Percentiles rank a stretch among this genome's conserved stretches.
Conservation (phyloP, 352 stramenopile genomes). For the Pythium periplocum region DNA sequence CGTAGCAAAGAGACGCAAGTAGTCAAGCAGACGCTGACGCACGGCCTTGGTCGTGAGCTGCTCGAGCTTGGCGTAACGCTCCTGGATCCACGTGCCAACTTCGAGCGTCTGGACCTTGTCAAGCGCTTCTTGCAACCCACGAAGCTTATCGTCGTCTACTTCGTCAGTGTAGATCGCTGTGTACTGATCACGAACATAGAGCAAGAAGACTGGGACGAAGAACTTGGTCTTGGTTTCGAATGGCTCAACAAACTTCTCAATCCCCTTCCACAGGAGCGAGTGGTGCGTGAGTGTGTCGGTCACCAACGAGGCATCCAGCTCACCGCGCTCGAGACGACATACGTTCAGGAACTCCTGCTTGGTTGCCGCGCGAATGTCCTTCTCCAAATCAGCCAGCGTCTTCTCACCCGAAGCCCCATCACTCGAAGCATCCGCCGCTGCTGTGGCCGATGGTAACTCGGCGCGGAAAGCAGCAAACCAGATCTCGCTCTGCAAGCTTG, state of each 20-base stretch:
- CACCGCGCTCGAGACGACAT: constrained; percentile 50
- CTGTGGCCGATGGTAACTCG: constrained; percentile 7
- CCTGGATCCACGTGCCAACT: constrained; percentile 16
- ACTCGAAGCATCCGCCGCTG: not conserved
- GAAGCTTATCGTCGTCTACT: constrained; percentile 31
- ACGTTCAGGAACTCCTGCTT: constrained; percentile 38
- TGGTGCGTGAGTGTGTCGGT: constrained; percentile 76
- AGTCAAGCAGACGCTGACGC: constrained; percentile 73
- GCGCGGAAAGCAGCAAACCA: constrained; percentile 28
- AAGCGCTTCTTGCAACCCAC: constrained; percentile 44
- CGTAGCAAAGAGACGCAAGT: constrained; percentile 71
- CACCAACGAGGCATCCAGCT: constrained; percentile 32
- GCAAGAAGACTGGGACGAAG: constrained; percentile 79
- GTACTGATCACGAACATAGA: constrained; percentile 83
- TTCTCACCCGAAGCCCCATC: not conserved
- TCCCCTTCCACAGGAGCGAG: constrained; percentile 71
- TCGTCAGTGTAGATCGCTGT: constrained; percentile 69
- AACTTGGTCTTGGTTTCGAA: constrained; percentile 85
- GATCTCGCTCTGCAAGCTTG: constrained; percentile 49
- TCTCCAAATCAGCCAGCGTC: constrained; percentile 15
- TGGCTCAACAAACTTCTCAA: constrained; percentile 66
- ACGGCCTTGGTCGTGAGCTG: constrained; percentile 69
- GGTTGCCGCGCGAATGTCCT: constrained; percentile 10
- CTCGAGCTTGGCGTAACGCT: constrained; percentile 12
- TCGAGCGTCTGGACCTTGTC: constrained; percentile 29